Conservation (phyloP, 2,329 filamentous ascomycete species). For the Exophiala xenobiotica region DNA sequence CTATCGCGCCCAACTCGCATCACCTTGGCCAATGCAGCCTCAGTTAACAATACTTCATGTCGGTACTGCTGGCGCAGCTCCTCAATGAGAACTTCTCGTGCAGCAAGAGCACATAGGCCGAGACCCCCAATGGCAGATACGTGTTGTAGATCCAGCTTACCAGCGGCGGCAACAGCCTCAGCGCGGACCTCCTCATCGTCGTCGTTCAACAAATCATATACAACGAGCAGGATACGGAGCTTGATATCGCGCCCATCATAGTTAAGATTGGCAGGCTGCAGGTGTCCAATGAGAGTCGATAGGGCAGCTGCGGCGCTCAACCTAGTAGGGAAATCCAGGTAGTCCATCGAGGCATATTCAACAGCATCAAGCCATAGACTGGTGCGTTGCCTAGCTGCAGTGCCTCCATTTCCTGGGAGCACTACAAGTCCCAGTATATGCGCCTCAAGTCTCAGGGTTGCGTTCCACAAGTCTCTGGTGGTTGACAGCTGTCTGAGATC, state of each 20-base stretch:
- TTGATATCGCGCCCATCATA: conserved; percentile 9
- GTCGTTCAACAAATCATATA: conserved; percentile 79
- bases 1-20: conserved; percentile 35
- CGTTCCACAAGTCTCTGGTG: conserved; percentile 15
- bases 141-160: conserved; percentile 8
- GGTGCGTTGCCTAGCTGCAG: not conserved
- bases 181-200: conserved; percentile 88
- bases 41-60: conserved; percentile 27
- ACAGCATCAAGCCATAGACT: conserved; percentile 14
- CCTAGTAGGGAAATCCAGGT: conserved; percentile 27
- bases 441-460: conserved; percentile 12
- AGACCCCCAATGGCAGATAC: conserved; percentile 26
- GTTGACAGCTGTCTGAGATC: conserved; percentile 2
- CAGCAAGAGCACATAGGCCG: conserved; percentile 50
- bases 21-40: conserved; percentile 32
- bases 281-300: conserved; percentile 8
- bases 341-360: conserved; percentile 18
- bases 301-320: conserved; percentile 21
- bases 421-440: conserved; percentile 5
- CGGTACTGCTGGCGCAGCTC: conserved; percentile 39
- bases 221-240: conserved; percentile 40
- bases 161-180: conserved; percentile 47
- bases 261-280: not conserved
- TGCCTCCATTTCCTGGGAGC: not conserved
- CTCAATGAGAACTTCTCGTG: conserved; percentile 42